These are phyloP conservation scores for Pyrus communis DNA, from an alignment of 306 rosid species.

Conservation along the genomic window DNA sequence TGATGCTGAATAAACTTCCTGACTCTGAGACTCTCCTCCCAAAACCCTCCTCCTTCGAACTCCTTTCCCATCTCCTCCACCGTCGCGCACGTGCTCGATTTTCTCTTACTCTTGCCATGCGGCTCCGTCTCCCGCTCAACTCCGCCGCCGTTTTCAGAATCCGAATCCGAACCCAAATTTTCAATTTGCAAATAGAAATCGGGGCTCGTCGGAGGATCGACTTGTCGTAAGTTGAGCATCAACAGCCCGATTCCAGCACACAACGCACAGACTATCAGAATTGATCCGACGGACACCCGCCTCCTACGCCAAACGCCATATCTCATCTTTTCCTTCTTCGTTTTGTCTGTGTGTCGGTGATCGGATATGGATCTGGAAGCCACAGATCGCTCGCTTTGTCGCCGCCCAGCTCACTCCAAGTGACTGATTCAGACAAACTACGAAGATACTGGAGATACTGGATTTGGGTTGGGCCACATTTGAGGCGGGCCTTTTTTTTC, in stretches of 20 bases:
- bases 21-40: constrained; percentile 49
- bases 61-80: constrained; percentile 85
- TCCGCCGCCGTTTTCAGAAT: constrained; percentile 7
- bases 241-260: constrained; percentile 41
- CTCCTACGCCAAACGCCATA: constrained; percentile 53
- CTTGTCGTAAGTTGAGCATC: constrained; percentile 44
- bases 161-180: constrained; percentile 6
- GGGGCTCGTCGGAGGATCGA: constrained; percentile 42
- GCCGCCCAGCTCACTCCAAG: neutral
- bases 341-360: neutral
- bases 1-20: constrained; percentile 58
- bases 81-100: constrained; percentile 51
- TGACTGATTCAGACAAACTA: neutral
- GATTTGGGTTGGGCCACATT: neutral
- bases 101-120: neutral
- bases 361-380: neutral
- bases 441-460: neutral
- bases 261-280: constrained; percentile 38
- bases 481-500: neutral
- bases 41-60: constrained; percentile 27
- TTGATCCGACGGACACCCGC: constrained; percentile 31
- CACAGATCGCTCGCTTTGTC: neutral
- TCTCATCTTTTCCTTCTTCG: constrained; percentile 29
- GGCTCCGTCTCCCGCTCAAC: neutral
- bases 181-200: constrained; percentile 16